Percentiles rank a stretch among this genome's conserved stretches.
phyloP scores from a whole-genome alignment of 2,329 filamentous ascomycete species.

The Plenodomus lindquistii region DNA sequence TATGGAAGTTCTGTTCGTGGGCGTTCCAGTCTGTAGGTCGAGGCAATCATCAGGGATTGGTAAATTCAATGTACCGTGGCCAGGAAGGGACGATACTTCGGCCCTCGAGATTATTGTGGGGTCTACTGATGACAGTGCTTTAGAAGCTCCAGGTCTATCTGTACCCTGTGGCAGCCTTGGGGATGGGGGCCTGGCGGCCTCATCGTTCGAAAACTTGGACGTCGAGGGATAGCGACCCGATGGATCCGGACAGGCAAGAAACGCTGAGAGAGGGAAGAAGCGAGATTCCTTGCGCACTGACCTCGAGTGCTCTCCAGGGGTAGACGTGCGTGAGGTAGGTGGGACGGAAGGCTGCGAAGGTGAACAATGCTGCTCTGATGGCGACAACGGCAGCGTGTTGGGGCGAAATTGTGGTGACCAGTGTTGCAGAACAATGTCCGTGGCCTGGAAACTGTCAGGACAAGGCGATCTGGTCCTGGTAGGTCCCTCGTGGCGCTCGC shows the following conservation, averaged over 20 bases:
- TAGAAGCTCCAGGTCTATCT: background rate
- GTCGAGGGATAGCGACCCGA: conserved; percentile 1
- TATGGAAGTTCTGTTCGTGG: background rate
- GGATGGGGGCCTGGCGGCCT: background rate
- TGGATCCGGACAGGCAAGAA: conserved; percentile 11
- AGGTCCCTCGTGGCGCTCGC: background rate
- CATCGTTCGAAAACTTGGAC: background rate
- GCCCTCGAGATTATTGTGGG: background rate
- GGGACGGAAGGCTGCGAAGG: background rate
- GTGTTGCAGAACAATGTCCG: conserved; percentile 18
- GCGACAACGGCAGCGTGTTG: conserved; percentile 8
- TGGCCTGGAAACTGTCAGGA: background rate
- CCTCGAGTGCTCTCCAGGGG: background rate
- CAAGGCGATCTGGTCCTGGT: background rate
- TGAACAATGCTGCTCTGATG: background rate
- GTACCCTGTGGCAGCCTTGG: background rate
- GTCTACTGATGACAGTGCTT: background rate
- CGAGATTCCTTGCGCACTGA: background rate
- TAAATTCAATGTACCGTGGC: background rate
- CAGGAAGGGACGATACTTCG: background rate
- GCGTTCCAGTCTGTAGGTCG: background rate
- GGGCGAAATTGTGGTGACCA: conserved; percentile 30
- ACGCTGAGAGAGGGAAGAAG: conserved; percentile 22
- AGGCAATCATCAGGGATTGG: background rate
- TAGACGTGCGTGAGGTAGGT: background rate